Conservation (phyloP, 192 early-diverging fungal species). For the Spizellomyces sp. region DNA sequence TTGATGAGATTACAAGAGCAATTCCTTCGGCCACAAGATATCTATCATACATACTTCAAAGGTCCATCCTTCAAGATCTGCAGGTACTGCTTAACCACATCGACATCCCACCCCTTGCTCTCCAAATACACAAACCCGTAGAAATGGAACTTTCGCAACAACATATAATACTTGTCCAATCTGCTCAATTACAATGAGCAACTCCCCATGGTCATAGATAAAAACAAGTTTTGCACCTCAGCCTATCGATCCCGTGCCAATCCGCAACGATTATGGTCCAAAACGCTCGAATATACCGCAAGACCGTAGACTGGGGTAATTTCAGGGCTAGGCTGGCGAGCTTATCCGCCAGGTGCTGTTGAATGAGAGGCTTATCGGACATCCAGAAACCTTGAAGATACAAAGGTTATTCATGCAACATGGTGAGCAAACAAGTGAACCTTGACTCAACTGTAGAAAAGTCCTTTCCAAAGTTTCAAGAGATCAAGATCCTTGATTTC, state of each 20-base stretch:
- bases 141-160: slow-evolving; percentile 66
- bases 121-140: slow-evolving; percentile 67
- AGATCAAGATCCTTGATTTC: slow-evolving; percentile 62
- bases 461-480: slow-evolving; percentile 87
- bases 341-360: slow-evolving; percentile 82
- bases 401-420: not conserved
- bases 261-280: slow-evolving; percentile 69
- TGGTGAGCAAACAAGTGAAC: slow-evolving; percentile 1
- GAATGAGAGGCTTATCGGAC: slow-evolving; percentile 91
- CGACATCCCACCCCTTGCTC: slow-evolving; percentile 58
- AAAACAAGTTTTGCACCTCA: slow-evolving; percentile 51
- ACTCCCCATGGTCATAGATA: not conserved
- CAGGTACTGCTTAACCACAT: slow-evolving; percentile 52
- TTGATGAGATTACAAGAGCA: not conserved
- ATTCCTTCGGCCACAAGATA: not conserved
- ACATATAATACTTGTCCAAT: slow-evolving; percentile 77
- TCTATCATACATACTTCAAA: slow-evolving; percentile 51
- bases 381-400: slow-evolving; percentile 82
- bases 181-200: slow-evolving; percentile 35
- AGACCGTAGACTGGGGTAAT: slow-evolving; percentile 47
- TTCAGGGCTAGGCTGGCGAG: slow-evolving; percentile 64
- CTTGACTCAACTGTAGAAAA: slow-evolving; percentile 77
- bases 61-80: slow-evolving; percentile 59
- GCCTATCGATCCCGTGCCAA: slow-evolving; percentile 79
- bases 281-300: slow-evolving; percentile 64